phyloP scores from a whole-genome alignment of 75 land plant species.

The Adiantum capillusveneris region DNA sequence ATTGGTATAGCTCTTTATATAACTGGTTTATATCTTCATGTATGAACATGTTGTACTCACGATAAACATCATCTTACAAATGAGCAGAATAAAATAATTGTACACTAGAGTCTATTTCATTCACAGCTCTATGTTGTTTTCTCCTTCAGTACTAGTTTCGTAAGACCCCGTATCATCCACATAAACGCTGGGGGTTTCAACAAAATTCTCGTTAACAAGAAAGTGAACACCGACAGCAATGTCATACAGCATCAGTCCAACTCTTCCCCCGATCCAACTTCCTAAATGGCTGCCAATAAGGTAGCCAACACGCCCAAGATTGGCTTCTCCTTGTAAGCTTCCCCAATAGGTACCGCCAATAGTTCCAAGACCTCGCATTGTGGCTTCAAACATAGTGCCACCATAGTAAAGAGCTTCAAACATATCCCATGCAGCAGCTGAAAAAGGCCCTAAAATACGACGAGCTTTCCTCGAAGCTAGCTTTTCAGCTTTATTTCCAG shows the following conservation, averaged over 20 bases:
- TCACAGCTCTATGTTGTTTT: too few species aligned
- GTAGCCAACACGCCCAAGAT: constrained; percentile 42
- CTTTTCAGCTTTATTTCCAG: constrained; percentile 31
- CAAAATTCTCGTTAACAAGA: constrained; percentile 4
- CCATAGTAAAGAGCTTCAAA: constrained; percentile 45
- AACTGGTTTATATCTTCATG: too few species aligned
- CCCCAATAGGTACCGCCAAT: constrained; percentile 34
- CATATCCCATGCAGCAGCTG: constrained; percentile 40
- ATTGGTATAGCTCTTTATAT: too few species aligned
- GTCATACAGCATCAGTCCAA: constrained; percentile 39
- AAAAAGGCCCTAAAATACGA: constrained; percentile 27
- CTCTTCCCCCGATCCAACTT: constrained; percentile 39
- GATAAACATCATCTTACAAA: too few species aligned
- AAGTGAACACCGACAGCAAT: constrained; percentile 15
- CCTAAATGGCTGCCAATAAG: constrained; percentile 35
- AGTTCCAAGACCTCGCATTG: constrained; percentile 31
- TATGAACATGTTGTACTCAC: too few species aligned
- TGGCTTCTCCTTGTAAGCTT: constrained; percentile 31
- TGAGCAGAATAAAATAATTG: too few species aligned
- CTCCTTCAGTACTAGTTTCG: too few species aligned
- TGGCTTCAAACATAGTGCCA: constrained; percentile 23
- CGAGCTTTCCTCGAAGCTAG: constrained; percentile 10
- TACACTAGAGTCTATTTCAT: too few species aligned
- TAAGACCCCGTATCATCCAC: too few species aligned
- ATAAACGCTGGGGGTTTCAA: too few species aligned